Conservation (phyloP, 768 basidiomycete species). For the Vararia minispora region DNA sequence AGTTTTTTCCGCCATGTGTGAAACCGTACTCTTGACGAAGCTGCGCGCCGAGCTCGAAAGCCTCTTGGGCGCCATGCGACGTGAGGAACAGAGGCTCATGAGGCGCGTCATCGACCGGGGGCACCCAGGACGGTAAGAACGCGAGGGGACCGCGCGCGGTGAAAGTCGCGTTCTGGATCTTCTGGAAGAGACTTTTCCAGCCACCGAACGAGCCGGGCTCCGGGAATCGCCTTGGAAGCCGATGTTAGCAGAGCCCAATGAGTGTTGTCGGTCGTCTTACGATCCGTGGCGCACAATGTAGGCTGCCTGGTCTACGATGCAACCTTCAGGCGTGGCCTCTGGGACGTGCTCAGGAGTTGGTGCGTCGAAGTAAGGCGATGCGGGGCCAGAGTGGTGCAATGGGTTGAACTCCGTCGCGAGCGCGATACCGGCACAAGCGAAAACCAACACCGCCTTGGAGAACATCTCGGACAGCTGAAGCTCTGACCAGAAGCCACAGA, state of each 20-base stretch:
- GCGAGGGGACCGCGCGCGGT: conserved; percentile 27
- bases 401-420: conserved; percentile 29
- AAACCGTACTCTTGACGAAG: conserved; percentile 29
- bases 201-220: conserved; percentile 30
- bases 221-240: conserved; percentile 24
- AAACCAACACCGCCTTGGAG: too few species aligned
- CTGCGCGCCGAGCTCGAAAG: conserved; percentile 29
- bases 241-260: not conserved
- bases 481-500: too few species aligned
- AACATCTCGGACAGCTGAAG: too few species aligned
- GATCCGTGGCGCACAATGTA: conserved; percentile 34
- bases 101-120: conserved; percentile 27
- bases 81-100: conserved; percentile 30
- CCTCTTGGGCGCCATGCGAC: conserved; percentile 27
- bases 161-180: conserved; percentile 30
- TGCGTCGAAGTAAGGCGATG: conserved; percentile 33
- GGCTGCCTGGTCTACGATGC: conserved; percentile 31
- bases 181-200: conserved; percentile 27
- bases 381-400: conserved; percentile 30
- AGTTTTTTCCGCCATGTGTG: conserved; percentile 28
- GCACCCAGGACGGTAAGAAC: conserved; percentile 30
- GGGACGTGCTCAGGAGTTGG: conserved; percentile 27
- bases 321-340: conserved; percentile 23
- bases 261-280: conserved; percentile 14
- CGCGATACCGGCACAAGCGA: too few species aligned